phyloP scores from a whole-genome alignment of 2,329 filamentous ascomycete species.

The Pyrenophora teres region DNA sequence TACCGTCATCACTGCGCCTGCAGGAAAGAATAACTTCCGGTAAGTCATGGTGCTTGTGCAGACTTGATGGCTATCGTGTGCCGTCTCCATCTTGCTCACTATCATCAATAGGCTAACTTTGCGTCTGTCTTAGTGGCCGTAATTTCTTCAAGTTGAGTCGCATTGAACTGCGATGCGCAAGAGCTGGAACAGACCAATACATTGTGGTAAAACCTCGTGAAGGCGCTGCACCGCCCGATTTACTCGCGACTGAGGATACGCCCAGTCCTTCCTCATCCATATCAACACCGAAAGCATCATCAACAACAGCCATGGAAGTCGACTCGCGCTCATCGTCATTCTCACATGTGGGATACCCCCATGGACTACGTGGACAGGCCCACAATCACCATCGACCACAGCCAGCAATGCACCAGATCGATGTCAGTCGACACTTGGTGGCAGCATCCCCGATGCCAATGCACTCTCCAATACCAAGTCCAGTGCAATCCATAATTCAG shows the following conservation, averaged over 20 bases:
- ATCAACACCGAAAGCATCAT: conserved; percentile 5
- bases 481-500: conserved; percentile 18
- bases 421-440: conserved; percentile 24
- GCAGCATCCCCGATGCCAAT: conserved; percentile 19
- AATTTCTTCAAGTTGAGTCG: conserved; percentile 48
- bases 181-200: conserved; percentile 24
- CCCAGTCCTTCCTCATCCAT: conserved; percentile 21
- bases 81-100: background rate
- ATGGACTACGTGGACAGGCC: conserved; percentile 19
- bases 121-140: conserved; percentile 32
- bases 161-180: conserved; percentile 47
- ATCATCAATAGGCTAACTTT: conserved; percentile 10
- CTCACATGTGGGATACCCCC: conserved; percentile 20
- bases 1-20: conserved; percentile 34
- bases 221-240: conserved; percentile 26
- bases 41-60: conserved; percentile 25
- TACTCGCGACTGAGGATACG: conserved; percentile 25
- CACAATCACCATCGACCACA: conserved; percentile 23
- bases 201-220: conserved; percentile 36
- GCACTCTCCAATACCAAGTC: conserved; percentile 22
- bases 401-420: conserved; percentile 25
- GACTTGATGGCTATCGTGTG: too few relatives aligned
- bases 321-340: conserved; percentile 31
- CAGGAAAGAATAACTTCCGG: conserved; percentile 36
- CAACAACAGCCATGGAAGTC: conserved; percentile 35